A percentile compares a stretch with the other conserved stretches of the same genome.
phyloP scores from a whole-genome alignment of 106 monocot species.

The Dendrobium officinale region DNA sequence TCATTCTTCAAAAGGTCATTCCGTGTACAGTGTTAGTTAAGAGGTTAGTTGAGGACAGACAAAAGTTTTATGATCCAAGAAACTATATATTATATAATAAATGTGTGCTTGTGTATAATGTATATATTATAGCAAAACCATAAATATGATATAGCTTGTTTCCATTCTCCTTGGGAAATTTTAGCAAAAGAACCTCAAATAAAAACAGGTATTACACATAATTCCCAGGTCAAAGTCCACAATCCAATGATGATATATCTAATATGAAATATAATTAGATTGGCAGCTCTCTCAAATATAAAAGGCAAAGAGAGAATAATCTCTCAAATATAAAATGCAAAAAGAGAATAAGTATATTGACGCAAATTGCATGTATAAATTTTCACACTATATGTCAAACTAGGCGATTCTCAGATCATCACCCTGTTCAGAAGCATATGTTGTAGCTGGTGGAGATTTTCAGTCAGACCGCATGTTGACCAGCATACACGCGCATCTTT shows the following conservation, averaged over 20 bases:
- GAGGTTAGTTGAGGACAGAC: background rate
- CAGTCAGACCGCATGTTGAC: too few species aligned
- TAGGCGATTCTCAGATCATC: background rate
- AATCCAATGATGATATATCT: background rate
- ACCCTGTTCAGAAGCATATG: slow-evolving; percentile 81
- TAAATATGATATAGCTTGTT: background rate
- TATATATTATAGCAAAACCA: background rate
- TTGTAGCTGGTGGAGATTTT: slow-evolving; percentile 58
- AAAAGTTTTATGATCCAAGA: background rate
- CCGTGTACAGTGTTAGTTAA: background rate
- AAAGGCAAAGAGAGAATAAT: background rate
- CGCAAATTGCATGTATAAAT: background rate
- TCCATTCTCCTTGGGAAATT: background rate
- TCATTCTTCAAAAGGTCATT: background rate
- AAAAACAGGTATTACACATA: background rate
- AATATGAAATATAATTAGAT: background rate
- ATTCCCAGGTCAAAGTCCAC: background rate
- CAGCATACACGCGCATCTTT: too few species aligned
- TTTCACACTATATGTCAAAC: background rate
- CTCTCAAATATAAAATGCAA: slow-evolving; percentile 2
- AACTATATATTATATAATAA: background rate
- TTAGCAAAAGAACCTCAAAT: background rate
- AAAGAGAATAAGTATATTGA: background rate
- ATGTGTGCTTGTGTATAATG: background rate
- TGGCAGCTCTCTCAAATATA: background rate